Percentiles rank a stretch among this genome's conserved stretches.
Conservation (phyloP, 129 eudicot species). For the Smallanthus sonchifolius region DNA sequence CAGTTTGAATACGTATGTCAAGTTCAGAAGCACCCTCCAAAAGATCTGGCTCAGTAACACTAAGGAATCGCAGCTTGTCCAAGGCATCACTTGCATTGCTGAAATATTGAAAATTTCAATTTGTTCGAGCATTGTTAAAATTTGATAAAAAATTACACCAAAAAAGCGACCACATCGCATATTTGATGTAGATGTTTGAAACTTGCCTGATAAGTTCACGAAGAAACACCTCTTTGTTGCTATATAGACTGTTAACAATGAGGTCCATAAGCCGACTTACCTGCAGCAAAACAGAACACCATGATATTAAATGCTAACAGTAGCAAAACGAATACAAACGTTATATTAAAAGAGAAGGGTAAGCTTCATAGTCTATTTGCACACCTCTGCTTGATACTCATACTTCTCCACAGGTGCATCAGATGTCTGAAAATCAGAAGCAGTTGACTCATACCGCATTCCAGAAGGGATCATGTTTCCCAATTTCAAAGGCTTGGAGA, state of each 20-base stretch:
- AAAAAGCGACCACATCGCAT: background rate
- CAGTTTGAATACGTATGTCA: slow-evolving; percentile 83
- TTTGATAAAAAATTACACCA: background rate
- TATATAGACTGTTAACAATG: slow-evolving; percentile 85
- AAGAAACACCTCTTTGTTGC: slow-evolving; percentile 94
- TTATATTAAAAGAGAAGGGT: background rate
- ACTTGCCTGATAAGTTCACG: slow-evolving; percentile 89
- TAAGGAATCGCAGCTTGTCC: slow-evolving; percentile 93
- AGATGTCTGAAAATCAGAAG: slow-evolving; percentile 57
- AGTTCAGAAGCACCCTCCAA: slow-evolving; percentile 75
- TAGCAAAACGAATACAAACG: background rate
- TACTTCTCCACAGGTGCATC: slow-evolving; percentile 61
- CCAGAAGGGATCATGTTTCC: slow-evolving; percentile 34
- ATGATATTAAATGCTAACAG: background rate
- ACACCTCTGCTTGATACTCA: slow-evolving; percentile 98
- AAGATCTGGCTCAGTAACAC: slow-evolving; percentile 78
- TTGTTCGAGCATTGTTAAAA: background rate
- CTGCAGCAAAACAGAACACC: slow-evolving; percentile 29
- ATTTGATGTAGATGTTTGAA: background rate
- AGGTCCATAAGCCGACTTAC: slow-evolving; percentile 98
- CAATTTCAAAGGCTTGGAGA: slow-evolving; percentile 26
- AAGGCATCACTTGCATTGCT: slow-evolving; percentile 99
- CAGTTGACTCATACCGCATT: slow-evolving; percentile 59
- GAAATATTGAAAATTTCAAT: background rate
- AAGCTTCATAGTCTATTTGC: background rate